A percentile compares a stretch with the other conserved stretches of the same genome.
These are phyloP conservation scores for Taphrina pruni DNA, from an alignment of 1,139 yeast genomes.

Conservation along the genomic window DNA sequence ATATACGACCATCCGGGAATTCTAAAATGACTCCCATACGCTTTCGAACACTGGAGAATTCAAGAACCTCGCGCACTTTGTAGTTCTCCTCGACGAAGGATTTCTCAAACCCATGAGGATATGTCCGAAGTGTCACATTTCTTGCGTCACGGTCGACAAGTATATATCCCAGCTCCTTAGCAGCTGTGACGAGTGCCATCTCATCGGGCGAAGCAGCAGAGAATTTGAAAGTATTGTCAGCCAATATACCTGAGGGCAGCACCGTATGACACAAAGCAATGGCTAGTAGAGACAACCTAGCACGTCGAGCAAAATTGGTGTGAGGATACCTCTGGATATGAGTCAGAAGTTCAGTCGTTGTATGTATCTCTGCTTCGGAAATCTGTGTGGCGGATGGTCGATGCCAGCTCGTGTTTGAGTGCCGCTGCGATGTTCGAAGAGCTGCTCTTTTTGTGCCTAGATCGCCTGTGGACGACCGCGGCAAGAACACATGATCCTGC, in stretches of 20 bases:
- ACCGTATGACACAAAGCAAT: conserved; percentile 91
- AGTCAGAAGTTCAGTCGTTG: conserved; percentile 67
- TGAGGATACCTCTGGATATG: conserved; percentile 76
- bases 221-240: conserved; percentile 66
- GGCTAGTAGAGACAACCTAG: conserved; percentile 76
- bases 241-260: conserved; percentile 61
- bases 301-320: conserved; percentile 70
- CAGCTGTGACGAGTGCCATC: conserved; percentile 88
- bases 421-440: background rate
- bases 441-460: background rate
- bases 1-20: conserved; percentile 79
- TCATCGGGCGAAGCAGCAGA: conserved; percentile 98
- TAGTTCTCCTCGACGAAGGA: conserved; percentile 71
- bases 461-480: conserved; percentile 12
- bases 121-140: conserved; percentile 69
- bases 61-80: conserved; percentile 77
- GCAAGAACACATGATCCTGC: background rate
- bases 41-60: conserved; percentile 85
- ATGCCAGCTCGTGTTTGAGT: conserved; percentile 9
- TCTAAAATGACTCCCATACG: conserved; percentile 88
- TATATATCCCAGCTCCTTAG: conserved; percentile 88
- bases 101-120: conserved; percentile 79
- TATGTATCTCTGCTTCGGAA: conserved; percentile 49
- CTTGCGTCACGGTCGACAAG: conserved; percentile 71
- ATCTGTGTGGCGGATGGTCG: background rate